Conservation (phyloP, 805 yeast species). For the Metschnikowia continentalis region DNA sequence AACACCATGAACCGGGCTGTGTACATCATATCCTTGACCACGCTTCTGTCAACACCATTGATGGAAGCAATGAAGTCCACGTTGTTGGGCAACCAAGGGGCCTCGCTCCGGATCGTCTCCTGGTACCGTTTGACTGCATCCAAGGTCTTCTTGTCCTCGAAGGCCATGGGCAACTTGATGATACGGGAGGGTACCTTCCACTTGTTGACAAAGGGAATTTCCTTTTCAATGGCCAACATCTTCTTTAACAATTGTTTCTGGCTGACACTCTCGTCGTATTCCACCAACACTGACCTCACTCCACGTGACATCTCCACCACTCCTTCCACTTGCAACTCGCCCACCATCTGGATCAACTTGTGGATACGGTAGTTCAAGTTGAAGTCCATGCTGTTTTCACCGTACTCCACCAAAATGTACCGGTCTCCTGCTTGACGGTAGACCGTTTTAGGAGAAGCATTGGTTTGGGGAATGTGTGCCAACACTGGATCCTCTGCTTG, state of each 20-base stretch:
- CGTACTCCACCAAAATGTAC: slow-evolving; percentile 87
- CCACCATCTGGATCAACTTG: slow-evolving; percentile 71
- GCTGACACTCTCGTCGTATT: slow-evolving; percentile 64
- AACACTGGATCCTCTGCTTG: slow-evolving; percentile 69
- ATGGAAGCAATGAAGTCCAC: slow-evolving; percentile 92
- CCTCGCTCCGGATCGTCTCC: slow-evolving; percentile 88
- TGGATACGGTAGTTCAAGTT: slow-evolving; percentile 82
- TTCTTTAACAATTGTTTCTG: slow-evolving; percentile 62
- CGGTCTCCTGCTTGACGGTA: slow-evolving; percentile 98
- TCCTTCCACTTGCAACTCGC: slow-evolving; percentile 62
- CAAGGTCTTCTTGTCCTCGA: slow-evolving; percentile 85
- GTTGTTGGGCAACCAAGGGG: slow-evolving; percentile 98
- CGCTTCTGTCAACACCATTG: slow-evolving; percentile 72
- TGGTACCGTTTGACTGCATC: slow-evolving; percentile 87
- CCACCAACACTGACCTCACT: slow-evolving; percentile 89
- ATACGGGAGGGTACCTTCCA: slow-evolving; percentile 87
- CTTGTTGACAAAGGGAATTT: slow-evolving; percentile 64
- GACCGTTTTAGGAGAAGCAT: slow-evolving; percentile 62
- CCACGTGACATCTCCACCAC: slow-evolving; percentile 96
- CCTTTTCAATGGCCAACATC: slow-evolving; percentile 70
- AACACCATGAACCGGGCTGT: slow-evolving; percentile 86
- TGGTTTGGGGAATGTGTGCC: slow-evolving; percentile 42
- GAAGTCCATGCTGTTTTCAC: slow-evolving; percentile 82
- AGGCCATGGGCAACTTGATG: slow-evolving; percentile 89
- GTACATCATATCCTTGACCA: slow-evolving; percentile 80